Percentiles rank a stretch among this genome's conserved stretches.
These are phyloP conservation scores for Eucalyptus sp. DNA, from an alignment of 345 rosid species.

Conservation along the genomic window DNA sequence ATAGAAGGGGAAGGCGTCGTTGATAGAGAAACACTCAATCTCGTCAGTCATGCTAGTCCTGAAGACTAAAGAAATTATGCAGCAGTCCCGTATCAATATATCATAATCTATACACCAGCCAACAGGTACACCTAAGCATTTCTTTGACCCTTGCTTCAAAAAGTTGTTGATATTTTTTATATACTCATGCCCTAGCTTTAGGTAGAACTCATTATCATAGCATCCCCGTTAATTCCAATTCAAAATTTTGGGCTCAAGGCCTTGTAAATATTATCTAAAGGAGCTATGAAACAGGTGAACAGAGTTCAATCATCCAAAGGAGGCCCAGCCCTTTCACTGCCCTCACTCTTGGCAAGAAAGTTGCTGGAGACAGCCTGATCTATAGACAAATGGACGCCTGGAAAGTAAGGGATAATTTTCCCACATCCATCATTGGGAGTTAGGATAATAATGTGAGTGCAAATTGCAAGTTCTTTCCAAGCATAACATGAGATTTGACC, in stretches of 20 bases:
- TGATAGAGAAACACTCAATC: not conserved
- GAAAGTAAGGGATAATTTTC: not conserved
- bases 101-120: too few relatives aligned
- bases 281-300: not conserved
- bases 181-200: not conserved
- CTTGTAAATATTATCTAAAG: not conserved
- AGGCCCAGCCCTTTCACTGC: not conserved
- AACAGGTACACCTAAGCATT: not conserved
- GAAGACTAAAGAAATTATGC: not conserved
- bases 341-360: not conserved
- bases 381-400: not conserved
- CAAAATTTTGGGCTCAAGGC: not conserved
- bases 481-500: not conserved
- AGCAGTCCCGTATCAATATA: too few relatives aligned
- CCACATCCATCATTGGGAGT: not conserved
- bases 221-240: not conserved
- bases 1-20: not conserved
- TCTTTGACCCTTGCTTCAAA: not conserved
- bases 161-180: not conserved
- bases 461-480: not conserved
- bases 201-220: not conserved
- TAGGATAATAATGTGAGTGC: not conserved
- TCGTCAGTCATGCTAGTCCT: not conserved
- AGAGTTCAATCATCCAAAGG: not conserved
- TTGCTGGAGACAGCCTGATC: not conserved